Conservation (phyloP, 2,329 filamentous ascomycete species). For the Geosmithia putterillii region DNA sequence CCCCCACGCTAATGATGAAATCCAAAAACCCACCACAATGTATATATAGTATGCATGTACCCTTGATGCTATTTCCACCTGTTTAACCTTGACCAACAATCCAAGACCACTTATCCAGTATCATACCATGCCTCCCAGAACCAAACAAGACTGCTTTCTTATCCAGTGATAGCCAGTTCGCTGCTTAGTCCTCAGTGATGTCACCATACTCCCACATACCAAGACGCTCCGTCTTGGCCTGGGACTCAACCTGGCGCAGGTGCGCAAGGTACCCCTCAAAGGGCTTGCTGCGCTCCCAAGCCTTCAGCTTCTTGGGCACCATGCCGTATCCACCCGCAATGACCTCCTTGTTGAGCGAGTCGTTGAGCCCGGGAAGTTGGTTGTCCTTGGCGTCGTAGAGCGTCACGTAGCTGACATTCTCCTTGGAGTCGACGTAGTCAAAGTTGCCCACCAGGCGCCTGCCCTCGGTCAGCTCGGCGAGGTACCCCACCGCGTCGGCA, state of each 20-base stretch:
- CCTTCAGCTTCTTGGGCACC: conserved; percentile 83
- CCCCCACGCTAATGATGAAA: too few relatives aligned
- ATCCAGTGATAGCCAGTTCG: background rate
- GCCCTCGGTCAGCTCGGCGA: conserved; percentile 62
- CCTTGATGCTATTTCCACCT: too few relatives aligned
- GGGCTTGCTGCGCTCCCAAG: conserved; percentile 67
- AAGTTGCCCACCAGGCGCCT: conserved; percentile 81
- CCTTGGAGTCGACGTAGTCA: conserved; percentile 67
- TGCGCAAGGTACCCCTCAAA: conserved; percentile 60
- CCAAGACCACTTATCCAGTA: too few relatives aligned
- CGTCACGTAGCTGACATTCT: conserved; percentile 75
- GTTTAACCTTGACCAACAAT: too few relatives aligned
- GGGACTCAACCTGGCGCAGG: conserved; percentile 59
- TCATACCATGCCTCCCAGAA: too few relatives aligned
- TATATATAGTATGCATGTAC: too few relatives aligned
- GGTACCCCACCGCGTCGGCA: conserved; percentile 61
- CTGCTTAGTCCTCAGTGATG: conserved; percentile 73
- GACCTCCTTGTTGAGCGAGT: conserved; percentile 84
- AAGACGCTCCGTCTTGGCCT: conserved; percentile 66
- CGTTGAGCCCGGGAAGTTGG: conserved; percentile 43
- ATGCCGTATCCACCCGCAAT: conserved; percentile 75
- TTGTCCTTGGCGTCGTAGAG: conserved; percentile 66
- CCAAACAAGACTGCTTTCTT: too few relatives aligned
- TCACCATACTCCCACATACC: conserved; percentile 99
- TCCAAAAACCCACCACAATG: too few relatives aligned